Evolutionary conservation across 208 protist species (phyloP), one percentile per base, ranked within the genome.

Genomic region (Leishmania tarentolae): DNA sequence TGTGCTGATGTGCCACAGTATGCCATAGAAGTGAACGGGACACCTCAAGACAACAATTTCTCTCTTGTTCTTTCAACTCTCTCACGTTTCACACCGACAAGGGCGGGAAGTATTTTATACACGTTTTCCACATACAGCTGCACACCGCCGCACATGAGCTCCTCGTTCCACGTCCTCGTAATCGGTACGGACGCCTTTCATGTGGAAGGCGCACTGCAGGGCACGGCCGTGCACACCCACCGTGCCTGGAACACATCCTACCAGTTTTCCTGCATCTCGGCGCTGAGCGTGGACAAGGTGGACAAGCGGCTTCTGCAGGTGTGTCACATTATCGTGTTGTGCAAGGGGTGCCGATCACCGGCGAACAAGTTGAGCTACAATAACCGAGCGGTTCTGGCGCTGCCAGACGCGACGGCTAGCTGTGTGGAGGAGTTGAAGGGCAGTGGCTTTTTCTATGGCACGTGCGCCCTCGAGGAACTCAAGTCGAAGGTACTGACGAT

Each of bases 161-260:
- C 82, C 13, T 74, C 77, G 9, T 17, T 94, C 7, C 90, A 89
- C 50, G 87, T 97, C 4, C 68, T 97, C 57, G 73, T 95, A 3
- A 92, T 93, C 78, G 93, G 93, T n/a, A 87, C 89, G 0, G 93
- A 94, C 31, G 83, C 91, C 35, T 82, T 88, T 65, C 78, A 65
- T 11, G 90, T 95, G 19, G 89, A 97, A 47, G 70, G 80, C 8
- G 86, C 83, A 31, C 78, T 97, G 57, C 88, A 91, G 56, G 87
- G 87, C 37, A 84, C 81, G 40, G 82, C 93, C 17, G 88, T 91
- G 75, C 87, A 91, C 44, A 82, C 84, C 0, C 90, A 97, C 76
- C 85, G 87, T 76, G 94, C 94, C 44, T 97, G 94, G 94, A 92
- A 93, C 72, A 88, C 89, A 31, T 85, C 79, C 13, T 97, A 94